Base-by-base conservation (phyloP, 2,329 filamentous ascomycete species). In the Talaromyces sp. region DNA sequence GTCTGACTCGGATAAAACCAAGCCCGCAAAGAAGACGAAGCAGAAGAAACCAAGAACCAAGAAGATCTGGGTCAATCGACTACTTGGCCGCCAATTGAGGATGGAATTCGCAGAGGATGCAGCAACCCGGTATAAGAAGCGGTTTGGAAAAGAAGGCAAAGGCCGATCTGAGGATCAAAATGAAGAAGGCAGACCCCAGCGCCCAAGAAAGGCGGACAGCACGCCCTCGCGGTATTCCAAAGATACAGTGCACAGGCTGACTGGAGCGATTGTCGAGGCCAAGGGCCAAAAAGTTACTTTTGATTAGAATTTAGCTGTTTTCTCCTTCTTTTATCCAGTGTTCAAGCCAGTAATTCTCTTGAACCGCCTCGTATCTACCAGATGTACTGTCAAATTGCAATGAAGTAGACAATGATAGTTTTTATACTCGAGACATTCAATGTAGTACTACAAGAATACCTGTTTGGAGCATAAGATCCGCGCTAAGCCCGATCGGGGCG, bases 51-150 rank as follows among this genome's bases (percentile, higher is more conserved):
- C 73, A 63, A 72, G 67, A 57, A 65, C 70, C 61, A 76, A 71
- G 48, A 70, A 65, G 67, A 90, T 92, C 83, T 95, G 91, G 84
- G 88, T 97, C 65, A 96, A 96, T 77, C 85, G 87, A 68, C 83
- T 97, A 59, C 80, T 89, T 56, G 92, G 92, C 29, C 85, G 94
- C 31, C 83, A 87, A 64, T 81, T 99, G 66, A 90, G 93, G 72
- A 87, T 94, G 73, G 93, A 99, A 74, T 92, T 93, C 69, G 94
- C 94, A 21, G 94, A 99, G 77, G 94, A 97, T 74, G 86, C 92
- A 61, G 87, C 91, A 67, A 85, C 86, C 35, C 81, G 94, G 61
- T 99, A 99, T 76, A 93, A 93, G 80, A 99, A 97, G 81, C 86
- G 94, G 1, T 97, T 89, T 70, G 89, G 91, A 65, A 93, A 92